phyloP scores from a whole-genome alignment of 768 basidiomycete genomes.

The Austroboletus eburneus region DNA sequence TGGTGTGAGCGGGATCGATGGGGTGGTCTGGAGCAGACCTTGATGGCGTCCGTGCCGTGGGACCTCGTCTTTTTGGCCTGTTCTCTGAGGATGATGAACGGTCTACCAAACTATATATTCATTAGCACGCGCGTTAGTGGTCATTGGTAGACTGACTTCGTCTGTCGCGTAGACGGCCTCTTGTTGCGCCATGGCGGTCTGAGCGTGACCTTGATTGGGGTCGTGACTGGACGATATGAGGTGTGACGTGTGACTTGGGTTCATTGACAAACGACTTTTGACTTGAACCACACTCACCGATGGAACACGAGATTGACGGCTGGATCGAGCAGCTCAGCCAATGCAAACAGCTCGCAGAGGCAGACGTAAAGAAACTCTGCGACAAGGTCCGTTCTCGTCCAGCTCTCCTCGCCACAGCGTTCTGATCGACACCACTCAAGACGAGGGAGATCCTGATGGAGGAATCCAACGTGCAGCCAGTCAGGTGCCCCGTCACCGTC shows the following conservation, averaged over 20 bases:
- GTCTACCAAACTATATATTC: conserved; percentile 89
- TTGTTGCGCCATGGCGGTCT: conserved; percentile 32
- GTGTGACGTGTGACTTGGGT: conserved; percentile 28
- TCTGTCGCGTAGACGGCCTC: conserved; percentile 85
- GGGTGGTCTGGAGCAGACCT: conserved; percentile 44
- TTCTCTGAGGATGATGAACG: conserved; percentile 96
- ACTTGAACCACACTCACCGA: conserved; percentile 21
- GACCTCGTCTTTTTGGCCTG: conserved; percentile 88
- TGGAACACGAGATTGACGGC: conserved; percentile 80
- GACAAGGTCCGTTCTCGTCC: conserved; percentile 73
- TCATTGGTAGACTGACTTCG: conserved; percentile 58
- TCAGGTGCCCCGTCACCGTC: conserved; percentile 97
- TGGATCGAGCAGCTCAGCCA: conserved; percentile 97
- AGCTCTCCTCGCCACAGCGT: too few relatives aligned
- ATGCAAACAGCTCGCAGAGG: conserved; percentile 95
- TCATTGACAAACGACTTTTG: conserved; percentile 10
- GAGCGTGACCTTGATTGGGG: conserved; percentile 25
- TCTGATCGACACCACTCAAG: conserved; percentile 42
- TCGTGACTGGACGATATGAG: conserved; percentile 24
- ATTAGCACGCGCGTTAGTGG: too few relatives aligned
- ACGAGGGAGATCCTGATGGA: conserved; percentile 98
- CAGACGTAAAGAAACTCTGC: conserved; percentile 95
- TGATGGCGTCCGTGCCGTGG: conserved; percentile 94
- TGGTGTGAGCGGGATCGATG: conserved; percentile 4
- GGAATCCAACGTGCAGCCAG: conserved; percentile 98